These are phyloP conservation scores for Penicillium coffeae DNA, from an alignment of 495 filamentous ascomycete species.

Conservation along the genomic window DNA sequence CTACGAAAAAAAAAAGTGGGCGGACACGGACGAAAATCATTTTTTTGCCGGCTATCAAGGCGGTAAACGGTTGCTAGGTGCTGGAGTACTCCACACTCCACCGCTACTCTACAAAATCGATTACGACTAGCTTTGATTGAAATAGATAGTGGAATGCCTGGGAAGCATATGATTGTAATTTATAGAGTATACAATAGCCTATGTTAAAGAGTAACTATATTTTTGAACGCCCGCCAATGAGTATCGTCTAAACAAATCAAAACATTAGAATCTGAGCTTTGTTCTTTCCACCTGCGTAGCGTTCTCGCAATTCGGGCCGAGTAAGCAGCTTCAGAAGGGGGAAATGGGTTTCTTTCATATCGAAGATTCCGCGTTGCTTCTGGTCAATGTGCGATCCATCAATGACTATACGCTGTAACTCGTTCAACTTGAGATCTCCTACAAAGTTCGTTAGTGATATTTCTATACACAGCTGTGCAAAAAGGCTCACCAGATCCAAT, in stretches of 20 bases:
- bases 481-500: conserved; percentile 75
- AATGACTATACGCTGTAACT: conserved; percentile 74
- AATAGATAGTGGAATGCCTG: too few relatives aligned
- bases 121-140: background rate
- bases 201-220: too few relatives aligned
- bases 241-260: conserved; percentile 13
- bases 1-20: conserved; percentile 23
- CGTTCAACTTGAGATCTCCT: conserved; percentile 66
- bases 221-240: conserved; percentile 5
- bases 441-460: background rate
- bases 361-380: conserved; percentile 87
- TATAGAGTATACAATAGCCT: too few relatives aligned
- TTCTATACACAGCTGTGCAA: too few relatives aligned
- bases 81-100: background rate
- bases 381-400: conserved; percentile 87
- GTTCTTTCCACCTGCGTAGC: conserved; percentile 50
- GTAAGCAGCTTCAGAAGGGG: conserved; percentile 69
- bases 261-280: conserved; percentile 39
- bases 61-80: conserved; percentile 10
- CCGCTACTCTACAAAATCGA: background rate
- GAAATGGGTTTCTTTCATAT: conserved; percentile 84
- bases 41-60: conserved; percentile 20
- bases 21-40: conserved; percentile 25
- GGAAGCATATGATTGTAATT: too few relatives aligned
- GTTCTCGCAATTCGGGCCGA: conserved; percentile 61